These are phyloP conservation scores for Macrolepiota albuminosa DNA, from an alignment of 768 basidiomycete species.

Conservation along the genomic window DNA sequence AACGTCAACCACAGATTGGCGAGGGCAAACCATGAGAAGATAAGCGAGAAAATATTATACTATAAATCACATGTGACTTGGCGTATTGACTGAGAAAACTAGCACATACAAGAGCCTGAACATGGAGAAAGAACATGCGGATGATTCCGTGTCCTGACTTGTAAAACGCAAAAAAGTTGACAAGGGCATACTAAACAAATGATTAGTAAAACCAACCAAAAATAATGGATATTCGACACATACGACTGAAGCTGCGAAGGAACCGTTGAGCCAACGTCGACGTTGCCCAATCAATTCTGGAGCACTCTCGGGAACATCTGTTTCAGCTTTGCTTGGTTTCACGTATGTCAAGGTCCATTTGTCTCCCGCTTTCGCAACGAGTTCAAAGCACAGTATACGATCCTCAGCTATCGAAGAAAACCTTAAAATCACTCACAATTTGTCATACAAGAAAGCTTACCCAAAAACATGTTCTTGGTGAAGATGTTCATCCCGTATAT, in stretches of 20 bases:
- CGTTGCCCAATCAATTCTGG: constrained; percentile 92
- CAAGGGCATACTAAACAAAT: constrained; percentile 71
- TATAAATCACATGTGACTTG: constrained; percentile 20
- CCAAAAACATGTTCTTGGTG: constrained; percentile 78
- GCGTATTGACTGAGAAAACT: background rate
- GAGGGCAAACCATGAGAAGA: constrained; percentile 92
- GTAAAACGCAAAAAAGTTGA: constrained; percentile 90
- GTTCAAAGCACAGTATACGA: constrained; percentile 95
- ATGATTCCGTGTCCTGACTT: constrained; percentile 81
- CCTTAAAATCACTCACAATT: background rate
- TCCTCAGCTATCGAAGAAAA: constrained; percentile 66
- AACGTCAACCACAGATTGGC: constrained; percentile 96
- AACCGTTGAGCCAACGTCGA: constrained; percentile 95
- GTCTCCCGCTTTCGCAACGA: constrained; percentile 86
- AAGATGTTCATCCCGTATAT: constrained; percentile 97
- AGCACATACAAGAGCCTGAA: constrained; percentile 77
- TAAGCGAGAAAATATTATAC: constrained; percentile 81
- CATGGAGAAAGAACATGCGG: constrained; percentile 94
- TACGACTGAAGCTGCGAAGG: constrained; percentile 88
- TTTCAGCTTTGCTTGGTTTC: constrained; percentile 94
- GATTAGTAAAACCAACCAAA: constrained; percentile 1
- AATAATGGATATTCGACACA: constrained; percentile 22
- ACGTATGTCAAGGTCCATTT: constrained; percentile 88
- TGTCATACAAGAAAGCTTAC: constrained; percentile 11
- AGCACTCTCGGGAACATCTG: constrained; percentile 93